Base-by-base conservation (phyloP, 2,329 filamentous ascomycete genomes). In the Diaporthe velutina region DNA sequence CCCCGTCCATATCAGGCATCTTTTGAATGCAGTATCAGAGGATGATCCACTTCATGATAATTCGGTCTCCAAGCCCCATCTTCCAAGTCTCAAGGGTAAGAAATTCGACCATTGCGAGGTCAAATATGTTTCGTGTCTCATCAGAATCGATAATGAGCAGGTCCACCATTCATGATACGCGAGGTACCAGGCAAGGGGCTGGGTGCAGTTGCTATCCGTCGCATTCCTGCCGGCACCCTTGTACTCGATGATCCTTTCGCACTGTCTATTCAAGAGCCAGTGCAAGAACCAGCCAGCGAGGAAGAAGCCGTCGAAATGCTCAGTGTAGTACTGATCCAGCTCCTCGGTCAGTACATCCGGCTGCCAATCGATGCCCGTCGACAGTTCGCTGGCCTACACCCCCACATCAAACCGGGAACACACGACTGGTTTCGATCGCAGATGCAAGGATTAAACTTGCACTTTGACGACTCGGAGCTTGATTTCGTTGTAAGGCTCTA, bases 231-330 rank as follows among this genome's bases (percentile, higher is more conserved):
- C 4, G 71, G 71, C 52, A 73, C n/a, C 38, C 30, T 73, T 33
- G 42, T 73, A 13, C 71, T 73, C 30, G 61, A 73, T n/a, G 71
- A 73, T 15, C 61, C 71, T n/a, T 73, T 73, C 38, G 71, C 55
- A 25, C 28, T 73, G 4, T 73, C 71, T 3, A 30, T 73, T 13
- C 71, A 73, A n/a, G 71, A 73, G 35, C 61, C 71, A 45, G 17
- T 66, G 8, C 35, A 67, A 33, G n/a, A 42, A 6, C 52, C 71
- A 28, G 22, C 61, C 15, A 57, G 28, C 30, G n/a, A 73, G 10
- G 48, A 73, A 22, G 71, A 73, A n/a, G 61, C 71, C 2, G 15
- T 35, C 28, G 50, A 68, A 3, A 38, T 68, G 25, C 25, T 73
- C 3, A 73, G 54, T 13, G 30, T 68, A 22, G 71, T 68, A n/a